Base-by-base conservation (phyloP, 192 early-diverging fungal genomes). In the Backusella westeae region DNA sequence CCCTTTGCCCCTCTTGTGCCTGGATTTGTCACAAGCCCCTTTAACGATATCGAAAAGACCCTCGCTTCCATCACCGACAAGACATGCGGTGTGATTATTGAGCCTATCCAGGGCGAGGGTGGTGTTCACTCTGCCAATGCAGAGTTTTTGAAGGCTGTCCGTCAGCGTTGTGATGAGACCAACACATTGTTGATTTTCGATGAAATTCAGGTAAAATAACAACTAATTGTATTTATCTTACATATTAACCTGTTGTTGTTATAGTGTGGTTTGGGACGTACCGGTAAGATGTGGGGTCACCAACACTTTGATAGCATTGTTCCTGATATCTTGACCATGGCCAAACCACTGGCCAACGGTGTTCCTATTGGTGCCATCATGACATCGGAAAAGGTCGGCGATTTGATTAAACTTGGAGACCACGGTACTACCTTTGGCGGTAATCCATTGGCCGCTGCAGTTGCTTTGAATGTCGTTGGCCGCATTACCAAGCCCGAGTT, bases 351-450 rank as follows among this genome's bases (percentile, higher is more conserved):
- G 59, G 98, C 96, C 41, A 98, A 97, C 83, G 98, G 98, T 69
- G 81, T 98, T 39, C 98, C 98, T 15, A 96, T 99, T 77, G 98
- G 98, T 72, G 96, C 96, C n/a, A 90, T 94, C 71, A 78, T 98
- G 77, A 88, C 94, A 67, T 88, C 88, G 71, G 83, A 90, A 71
- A 83, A 85, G 73, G 94, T 98, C 23, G 96, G 96, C 6, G 87
- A 88, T n/a, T 76, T 90, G 53, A 93, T 99, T 83, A 90, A 89
- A 32, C 87, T 93, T 19, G 93, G 88, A 69, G 97, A 99, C 83
- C 98, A 99, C 77, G 98, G 98, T 68, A 98, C 98, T 14, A 98
- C 97, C 7, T 99, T 98, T 89, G 98, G 98, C 73, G 98, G 98
- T 39, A 94, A 92, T 75, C 97, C 98, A 7, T 81, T 99, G 52